phyloP scores from a whole-genome alignment of 805 yeast species.

The Candida hispaniensis region DNA sequence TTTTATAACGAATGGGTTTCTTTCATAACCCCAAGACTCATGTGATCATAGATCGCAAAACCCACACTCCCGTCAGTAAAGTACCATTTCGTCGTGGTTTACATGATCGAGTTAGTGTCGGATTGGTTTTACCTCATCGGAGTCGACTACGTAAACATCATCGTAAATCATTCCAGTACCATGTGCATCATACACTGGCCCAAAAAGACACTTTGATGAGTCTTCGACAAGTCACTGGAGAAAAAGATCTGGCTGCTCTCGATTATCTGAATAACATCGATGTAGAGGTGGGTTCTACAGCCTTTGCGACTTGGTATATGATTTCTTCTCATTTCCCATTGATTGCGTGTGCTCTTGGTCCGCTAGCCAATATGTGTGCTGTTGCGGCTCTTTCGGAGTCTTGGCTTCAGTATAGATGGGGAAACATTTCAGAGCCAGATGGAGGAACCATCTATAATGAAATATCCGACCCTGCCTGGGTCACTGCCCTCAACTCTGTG shows the following conservation, averaged over 20 bases:
- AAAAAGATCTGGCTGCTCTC: constrained; percentile 7
- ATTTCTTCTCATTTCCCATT: constrained; percentile 64
- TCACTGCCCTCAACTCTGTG: constrained; percentile 48
- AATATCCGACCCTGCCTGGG: constrained; percentile 32
- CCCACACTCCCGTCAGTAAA: too few species aligned
- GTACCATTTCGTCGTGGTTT: too few species aligned
- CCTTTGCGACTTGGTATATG: constrained; percentile 43
- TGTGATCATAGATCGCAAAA: too few species aligned
- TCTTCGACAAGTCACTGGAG: constrained; percentile 10
- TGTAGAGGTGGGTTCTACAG: constrained; percentile 16
- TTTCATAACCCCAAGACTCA: too few species aligned
- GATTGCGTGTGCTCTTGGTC: constrained; percentile 67
- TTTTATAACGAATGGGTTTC: too few species aligned
- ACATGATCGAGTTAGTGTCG: too few species aligned
- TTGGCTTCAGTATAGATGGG: constrained; percentile 39
- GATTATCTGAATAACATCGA: constrained; percentile 12
- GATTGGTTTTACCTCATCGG: too few species aligned
- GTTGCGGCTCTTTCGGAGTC: constrained; percentile 57
- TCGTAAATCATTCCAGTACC: too few species aligned
- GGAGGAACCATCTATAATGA: constrained; percentile 17
- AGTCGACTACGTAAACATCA: too few species aligned
- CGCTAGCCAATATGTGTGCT: constrained; percentile 64
- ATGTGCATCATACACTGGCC: too few species aligned
- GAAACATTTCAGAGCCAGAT: constrained; percentile 20
- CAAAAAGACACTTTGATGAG: constrained; percentile 12